These are phyloP conservation scores for Arthrobotrys iridis DNA, from an alignment of 2,329 filamentous ascomycete species.

Conservation along the genomic window DNA sequence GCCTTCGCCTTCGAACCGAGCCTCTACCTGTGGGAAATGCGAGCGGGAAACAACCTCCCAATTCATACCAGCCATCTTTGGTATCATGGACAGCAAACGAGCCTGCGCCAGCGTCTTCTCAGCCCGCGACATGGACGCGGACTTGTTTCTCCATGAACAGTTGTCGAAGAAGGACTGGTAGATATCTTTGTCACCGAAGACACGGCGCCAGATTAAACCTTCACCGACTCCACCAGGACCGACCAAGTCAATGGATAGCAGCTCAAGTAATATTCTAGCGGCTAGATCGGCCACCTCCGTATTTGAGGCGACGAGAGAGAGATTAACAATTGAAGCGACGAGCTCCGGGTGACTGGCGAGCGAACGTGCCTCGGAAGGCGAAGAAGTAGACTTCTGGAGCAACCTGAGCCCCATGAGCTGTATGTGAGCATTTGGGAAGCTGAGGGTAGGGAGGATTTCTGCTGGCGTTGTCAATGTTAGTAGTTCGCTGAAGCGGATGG, in stretches of 20 bases:
- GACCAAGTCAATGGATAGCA: slow-evolving; percentile 44
- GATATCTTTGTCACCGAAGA: slow-evolving; percentile 52
- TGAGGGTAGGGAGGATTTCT: slow-evolving; percentile 50
- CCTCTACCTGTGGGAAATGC: slow-evolving; percentile 51
- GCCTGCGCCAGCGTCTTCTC: slow-evolving; percentile 48
- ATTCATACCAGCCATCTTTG: slow-evolving; percentile 51
- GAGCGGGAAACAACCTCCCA: slow-evolving; percentile 50
- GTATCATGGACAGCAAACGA: slow-evolving; percentile 42
- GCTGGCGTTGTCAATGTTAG: slow-evolving; percentile 49
- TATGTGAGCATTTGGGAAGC: slow-evolving; percentile 51
- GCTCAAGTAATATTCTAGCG: slow-evolving; percentile 33
- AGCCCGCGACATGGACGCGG: slow-evolving; percentile 47
- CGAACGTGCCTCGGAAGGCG: slow-evolving; percentile 41
- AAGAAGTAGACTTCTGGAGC: slow-evolving; percentile 47
- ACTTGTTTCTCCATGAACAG: slow-evolving; percentile 50
- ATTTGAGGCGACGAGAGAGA: slow-evolving; percentile 47
- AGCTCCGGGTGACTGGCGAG: slow-evolving; percentile 50
- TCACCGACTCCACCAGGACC: slow-evolving; percentile 45
- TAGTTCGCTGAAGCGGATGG: slow-evolving; percentile 45
- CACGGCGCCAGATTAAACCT: slow-evolving; percentile 49
- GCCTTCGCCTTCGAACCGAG: slow-evolving; percentile 44
- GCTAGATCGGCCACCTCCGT: slow-evolving; percentile 48
- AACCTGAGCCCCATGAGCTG: slow-evolving; percentile 47
- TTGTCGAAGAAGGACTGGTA: slow-evolving; percentile 53
- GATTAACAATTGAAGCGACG: slow-evolving; percentile 50